phyloP scores from a whole-genome alignment of 2,329 filamentous ascomycete genomes.

The Setomelanomma holmii region DNA sequence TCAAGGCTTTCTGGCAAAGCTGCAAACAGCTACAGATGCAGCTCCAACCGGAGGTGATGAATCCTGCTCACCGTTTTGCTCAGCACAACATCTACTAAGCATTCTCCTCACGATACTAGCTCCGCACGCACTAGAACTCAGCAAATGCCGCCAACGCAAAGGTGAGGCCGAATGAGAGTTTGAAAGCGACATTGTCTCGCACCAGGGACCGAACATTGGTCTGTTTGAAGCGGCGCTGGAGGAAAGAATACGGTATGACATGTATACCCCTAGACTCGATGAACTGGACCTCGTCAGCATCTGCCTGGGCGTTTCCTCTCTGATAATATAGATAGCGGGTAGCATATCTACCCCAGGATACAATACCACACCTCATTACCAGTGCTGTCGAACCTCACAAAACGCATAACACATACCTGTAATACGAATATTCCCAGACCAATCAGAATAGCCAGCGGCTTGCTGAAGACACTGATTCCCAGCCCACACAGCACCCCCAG shows the following conservation, averaged over 20 bases:
- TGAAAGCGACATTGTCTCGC: constrained; percentile 68
- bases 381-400: neutral
- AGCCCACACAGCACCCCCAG: constrained; percentile 61
- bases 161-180: constrained; percentile 73
- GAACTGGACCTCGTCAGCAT: constrained; percentile 47
- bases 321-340: constrained; percentile 15
- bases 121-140: constrained; percentile 54
- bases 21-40: constrained; percentile 49
- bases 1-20: constrained; percentile 45
- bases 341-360: too few relatives aligned
- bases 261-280: constrained; percentile 61
- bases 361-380: neutral
- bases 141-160: constrained; percentile 75
- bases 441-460: constrained; percentile 70
- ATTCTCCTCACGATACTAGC: too few relatives aligned
- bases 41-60: constrained; percentile 39
- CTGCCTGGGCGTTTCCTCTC: neutral
- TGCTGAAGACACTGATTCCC: constrained; percentile 73
- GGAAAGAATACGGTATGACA: constrained; percentile 55
- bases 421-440: constrained; percentile 69
- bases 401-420: constrained; percentile 59
- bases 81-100: constrained; percentile 14
- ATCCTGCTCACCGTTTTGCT: constrained; percentile 34
- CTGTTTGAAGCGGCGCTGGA: constrained; percentile 60
- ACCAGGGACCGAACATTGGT: constrained; percentile 61